Evolutionary conservation across 73 alveolate species (phyloP), one percentile per base, ranked within the genome.

Genomic region (Paramecium sexaurelia): DNA sequence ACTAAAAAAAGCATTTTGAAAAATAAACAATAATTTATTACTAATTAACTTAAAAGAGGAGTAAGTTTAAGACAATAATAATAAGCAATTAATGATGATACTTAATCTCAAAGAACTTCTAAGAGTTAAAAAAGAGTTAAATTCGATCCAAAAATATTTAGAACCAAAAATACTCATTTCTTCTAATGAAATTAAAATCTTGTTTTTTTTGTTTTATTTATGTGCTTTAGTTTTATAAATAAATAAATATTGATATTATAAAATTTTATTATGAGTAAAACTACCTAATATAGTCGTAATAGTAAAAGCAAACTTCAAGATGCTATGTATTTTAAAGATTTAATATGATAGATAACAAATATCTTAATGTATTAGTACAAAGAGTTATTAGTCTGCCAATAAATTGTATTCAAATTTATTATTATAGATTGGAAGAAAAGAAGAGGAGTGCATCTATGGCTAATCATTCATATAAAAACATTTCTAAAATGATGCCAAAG

Each of bases 121-220:
- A 78, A 78, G 29, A 41, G 75, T 10, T 78, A 40, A 10, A 78
- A 78, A 43, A 78, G 41, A 78, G 90, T 78, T 20, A 20, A 37
- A 40, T 78, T 78, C 71, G 90, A 78, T 45, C 90, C 90, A 15
- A 78, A 78, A 78, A 78, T 78, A 17, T 78, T 78, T 33, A 78
- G 90, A 78, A 51, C 90, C 9, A 78, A 78, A 78, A 78, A 78
- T 11, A 73, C 83, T 61, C 83, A 61, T 24, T 61, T 61, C 83
- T 61, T 61, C 13, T 61, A 61, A 61, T 61, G 83, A 61, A 61
- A 61, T 29, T 61, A 26, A 29, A 61, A 61, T 51, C 67, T 51
- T 51, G 67, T 51, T 51, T 17, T 47, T 47, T 7, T 47, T 51
- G 26, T 61, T 32, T 57, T 26, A 32, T 29, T 22, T 61, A 29